Evolutionary conservation across 495 filamentous ascomycete genomes (phyloP), one percentile per base, ranked within the genome.

Genomic region (Pyronema omphalodes): DNA sequence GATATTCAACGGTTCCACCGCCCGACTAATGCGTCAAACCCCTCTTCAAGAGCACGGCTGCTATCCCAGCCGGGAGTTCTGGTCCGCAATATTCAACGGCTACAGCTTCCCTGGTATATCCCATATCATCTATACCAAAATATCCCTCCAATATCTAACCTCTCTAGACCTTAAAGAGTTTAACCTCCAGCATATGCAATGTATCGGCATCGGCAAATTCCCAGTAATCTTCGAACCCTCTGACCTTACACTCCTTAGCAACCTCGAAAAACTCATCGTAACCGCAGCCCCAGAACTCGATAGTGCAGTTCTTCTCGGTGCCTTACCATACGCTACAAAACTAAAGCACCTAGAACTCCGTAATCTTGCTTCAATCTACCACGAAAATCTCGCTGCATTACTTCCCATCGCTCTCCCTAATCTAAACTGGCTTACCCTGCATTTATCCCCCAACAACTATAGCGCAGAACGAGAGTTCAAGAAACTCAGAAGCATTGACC

Each of bases 41-140:
- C 23, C 23, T 29, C 23, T 5, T 29, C 23, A 29, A 29, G 23
- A 29, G 5, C 23, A 29, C 23, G 23, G 54, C 9, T 68, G 66
- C 36, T 35, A 34, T 11, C 66, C 66, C 43, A 62, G 63, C 37
- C 7, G 46, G 19, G 59, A 62, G 15, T 68, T 68, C 51, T 68
- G 66, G 64, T 57, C 54, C 36, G 66, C 64, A 17, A 62, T 68
- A 35, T 66, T 68, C 54, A 66, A 68, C 37, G 60, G 60, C 14
- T 37, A 39, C 6, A 63, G 60, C 8, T 63, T 63, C 29, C 60
- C 60, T 14, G 18, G 39, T 41, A 41, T 17, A 12, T 2, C 23
- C 5, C 23, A 29, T 2, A 5, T 29, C 23, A 29, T 29, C 23
- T 29, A 29, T 29, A 5, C 23, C 5, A 5, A 29, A 29, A 29